A percentile compares a stretch with the other conserved stretches of the same genome.
These are phyloP conservation scores for Davidsoniella eucalypti DNA, from an alignment of 2,329 filamentous ascomycete species.

Conservation along the genomic window DNA sequence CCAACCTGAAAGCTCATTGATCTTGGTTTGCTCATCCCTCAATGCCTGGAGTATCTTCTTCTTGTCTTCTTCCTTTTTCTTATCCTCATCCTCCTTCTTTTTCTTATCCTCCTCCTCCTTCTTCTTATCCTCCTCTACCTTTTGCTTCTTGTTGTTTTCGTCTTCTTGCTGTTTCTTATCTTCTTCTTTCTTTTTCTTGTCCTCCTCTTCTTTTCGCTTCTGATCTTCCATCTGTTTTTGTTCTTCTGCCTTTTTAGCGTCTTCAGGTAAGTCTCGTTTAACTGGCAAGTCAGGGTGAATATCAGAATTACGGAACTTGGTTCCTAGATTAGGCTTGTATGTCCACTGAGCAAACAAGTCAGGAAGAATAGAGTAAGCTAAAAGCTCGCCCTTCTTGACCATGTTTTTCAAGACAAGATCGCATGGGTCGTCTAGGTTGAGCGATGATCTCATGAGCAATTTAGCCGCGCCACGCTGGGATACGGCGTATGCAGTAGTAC, in stretches of 20 bases:
- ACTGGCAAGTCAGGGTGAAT: too few species aligned
- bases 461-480: slow-evolving; percentile 18
- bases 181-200: slow-evolving; percentile 15
- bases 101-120: slow-evolving; percentile 15
- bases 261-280: background rate
- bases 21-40: background rate
- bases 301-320: slow-evolving; percentile 14
- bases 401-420: slow-evolving; percentile 17
- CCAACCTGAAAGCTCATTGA: background rate
- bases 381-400: slow-evolving; percentile 15
- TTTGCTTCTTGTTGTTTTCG: background rate
- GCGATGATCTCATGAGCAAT: slow-evolving; percentile 15
- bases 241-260: slow-evolving; percentile 13
- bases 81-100: background rate
- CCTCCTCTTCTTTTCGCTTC: background rate
- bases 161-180: background rate
- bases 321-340: slow-evolving; percentile 16
- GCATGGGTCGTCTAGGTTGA: slow-evolving; percentile 17
- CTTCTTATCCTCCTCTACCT: background rate
- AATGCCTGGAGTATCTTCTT: background rate
- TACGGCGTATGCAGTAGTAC: slow-evolving; percentile 18
- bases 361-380: slow-evolving; percentile 16
- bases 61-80: background rate
- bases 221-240: background rate
- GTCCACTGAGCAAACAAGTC: slow-evolving; percentile 18